Conservation (phyloP, 495 filamentous ascomycete genomes). For the Bombardia bombarda region DNA sequence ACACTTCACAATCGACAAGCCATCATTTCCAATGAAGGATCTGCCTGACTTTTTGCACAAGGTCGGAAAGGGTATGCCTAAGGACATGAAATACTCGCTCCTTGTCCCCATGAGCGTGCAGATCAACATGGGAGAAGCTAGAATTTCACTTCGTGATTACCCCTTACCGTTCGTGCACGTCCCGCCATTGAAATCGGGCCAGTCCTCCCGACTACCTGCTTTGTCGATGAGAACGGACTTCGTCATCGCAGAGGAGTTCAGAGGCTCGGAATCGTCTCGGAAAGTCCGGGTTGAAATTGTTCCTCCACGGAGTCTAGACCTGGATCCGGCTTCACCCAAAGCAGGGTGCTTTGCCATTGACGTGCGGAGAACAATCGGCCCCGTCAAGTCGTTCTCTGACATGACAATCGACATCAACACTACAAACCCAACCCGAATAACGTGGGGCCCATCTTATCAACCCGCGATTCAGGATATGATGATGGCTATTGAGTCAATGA, state of each 20-base stretch:
- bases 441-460: constrained; percentile 96
- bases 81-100: constrained; percentile 79
- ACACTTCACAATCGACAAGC: constrained; percentile 81
- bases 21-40: constrained; percentile 75
- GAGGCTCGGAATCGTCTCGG: constrained; percentile 66
- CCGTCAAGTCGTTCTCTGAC: constrained; percentile 95
- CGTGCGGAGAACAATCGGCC: constrained; percentile 84
- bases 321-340: constrained; percentile 31
- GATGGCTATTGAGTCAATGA: constrained; percentile 98
- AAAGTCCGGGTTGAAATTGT: constrained; percentile 80
- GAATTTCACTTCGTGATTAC: constrained; percentile 81
- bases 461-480: constrained; percentile 99
- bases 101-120: constrained; percentile 85
- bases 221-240: constrained; percentile 85
- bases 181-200: constrained; percentile 68
- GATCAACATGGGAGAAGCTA: constrained; percentile 85
- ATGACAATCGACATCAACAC: constrained; percentile 89
- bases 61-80: constrained; percentile 93
- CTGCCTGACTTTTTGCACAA: constrained; percentile 75
- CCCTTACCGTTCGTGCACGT: constrained; percentile 88
- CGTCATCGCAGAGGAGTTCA: constrained; percentile 91
- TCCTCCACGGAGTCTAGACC: constrained; percentile 46
- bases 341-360: constrained; percentile 66
- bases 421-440: constrained; percentile 80
- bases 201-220: constrained; percentile 72